Percentiles rank a stretch among this genome's conserved stretches.
These are phyloP conservation scores for Termitomyces sp. DNA, from an alignment of 768 basidiomycete genomes.

Conservation along the genomic window DNA sequence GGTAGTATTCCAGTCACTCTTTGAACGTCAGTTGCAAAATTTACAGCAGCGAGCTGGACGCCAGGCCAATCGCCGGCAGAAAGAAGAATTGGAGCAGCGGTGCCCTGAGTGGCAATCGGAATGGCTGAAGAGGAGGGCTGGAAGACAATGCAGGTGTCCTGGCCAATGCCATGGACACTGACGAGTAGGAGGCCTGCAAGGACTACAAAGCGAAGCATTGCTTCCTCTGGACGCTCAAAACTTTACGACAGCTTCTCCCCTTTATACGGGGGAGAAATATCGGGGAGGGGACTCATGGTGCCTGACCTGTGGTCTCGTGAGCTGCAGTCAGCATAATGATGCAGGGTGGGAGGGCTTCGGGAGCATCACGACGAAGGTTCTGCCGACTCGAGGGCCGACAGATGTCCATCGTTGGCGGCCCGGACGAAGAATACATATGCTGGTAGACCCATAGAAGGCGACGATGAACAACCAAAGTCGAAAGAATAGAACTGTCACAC, in stretches of 20 bases:
- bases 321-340: neutral
- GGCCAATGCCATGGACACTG: conserved; percentile 39
- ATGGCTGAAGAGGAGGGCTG: conserved; percentile 32
- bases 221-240: neutral
- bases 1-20: conserved; percentile 52
- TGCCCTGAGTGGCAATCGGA: conserved; percentile 36
- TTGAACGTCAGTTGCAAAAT: conserved; percentile 58
- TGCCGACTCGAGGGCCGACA: conserved; percentile 8
- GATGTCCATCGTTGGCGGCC: neutral
- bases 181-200: neutral
- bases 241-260: neutral
- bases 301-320: conserved; percentile 2
- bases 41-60: conserved; percentile 52
- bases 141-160: conserved; percentile 43
- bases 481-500: neutral
- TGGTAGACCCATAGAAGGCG: neutral
- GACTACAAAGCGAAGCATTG: conserved; percentile 6
- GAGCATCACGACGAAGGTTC: neutral
- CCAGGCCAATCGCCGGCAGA: conserved; percentile 61
- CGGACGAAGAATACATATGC: neutral
- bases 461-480: neutral
- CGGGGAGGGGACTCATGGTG: neutral
- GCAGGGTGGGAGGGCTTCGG: neutral
- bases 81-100: conserved; percentile 44
- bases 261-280: conserved; percentile 6